Evolutionary conservation across 441 rosid genomes (phyloP), one percentile per base, ranked within the genome.

Genomic region (Populus hybrid): DNA sequence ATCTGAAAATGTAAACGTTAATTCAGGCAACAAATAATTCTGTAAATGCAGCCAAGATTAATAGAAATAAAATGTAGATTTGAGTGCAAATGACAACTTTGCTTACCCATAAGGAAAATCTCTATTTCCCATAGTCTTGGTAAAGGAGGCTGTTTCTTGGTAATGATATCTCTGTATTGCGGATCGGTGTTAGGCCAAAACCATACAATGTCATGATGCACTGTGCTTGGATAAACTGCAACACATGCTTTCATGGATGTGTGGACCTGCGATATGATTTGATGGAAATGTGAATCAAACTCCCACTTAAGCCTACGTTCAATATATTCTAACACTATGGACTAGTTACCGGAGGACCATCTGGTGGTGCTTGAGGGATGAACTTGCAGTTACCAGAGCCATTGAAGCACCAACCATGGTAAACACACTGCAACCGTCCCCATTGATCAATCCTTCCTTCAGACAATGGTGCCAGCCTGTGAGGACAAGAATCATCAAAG

Each of bases 381-480:
- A 84, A 67, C 59, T 81, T 81, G 69, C 86, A 84, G 72, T 79
- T 79, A 35, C 84, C 86, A 38, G 84, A 81, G 72, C 84, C 86
- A 69, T 65, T 64, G 42, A 84, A 84, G 54, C 86, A 81, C 86
- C 86, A 84, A 16, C 86, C 86, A 61, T 79, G 86, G 74, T 81
- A 84, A 50, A 77, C 83, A 70, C 86, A 84, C 71, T 84, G 86
- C 61, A 81, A 67, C 42, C 84, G 72, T 21, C 86, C 84, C 83
- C 79, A 79, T 59, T 77, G 79, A 24, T 84, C 86, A 70, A 84
- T 84, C 75, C 86, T 74, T 24, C 86, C 86, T 76, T 84, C 84
- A 24, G 86, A 84, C 36, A 81, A 72, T 3, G 86, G 86, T 23
- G 86, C 86, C 59, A 84, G 46, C 64, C 86, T 67, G 67, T 84